Evolutionary conservation across 306 rosid genomes (phyloP).

Genomic region (Senna siamea): DNA sequence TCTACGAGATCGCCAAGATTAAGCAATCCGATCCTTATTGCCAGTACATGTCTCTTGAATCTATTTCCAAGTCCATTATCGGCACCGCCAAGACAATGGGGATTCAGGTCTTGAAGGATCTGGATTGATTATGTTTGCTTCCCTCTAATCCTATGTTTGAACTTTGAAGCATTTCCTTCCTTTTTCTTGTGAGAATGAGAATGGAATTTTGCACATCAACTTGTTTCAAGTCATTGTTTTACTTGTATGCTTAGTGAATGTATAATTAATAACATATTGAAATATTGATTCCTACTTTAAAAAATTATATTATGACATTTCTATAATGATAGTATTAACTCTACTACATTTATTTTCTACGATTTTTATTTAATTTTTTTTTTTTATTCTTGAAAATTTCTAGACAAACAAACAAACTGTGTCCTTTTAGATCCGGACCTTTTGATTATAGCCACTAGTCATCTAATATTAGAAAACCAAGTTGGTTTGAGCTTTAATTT

Average conservation of each 20-base stretch:
- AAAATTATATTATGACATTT: too few relatives aligned
- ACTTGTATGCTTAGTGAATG: neutral
- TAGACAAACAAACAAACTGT: neutral
- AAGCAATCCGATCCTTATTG: constrained; percentile 78
- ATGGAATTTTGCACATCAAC: neutral
- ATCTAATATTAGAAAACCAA: constrained; percentile 35
- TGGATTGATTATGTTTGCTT: constrained; percentile 40
- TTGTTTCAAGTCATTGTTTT: neutral
- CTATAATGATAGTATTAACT: too few relatives aligned
- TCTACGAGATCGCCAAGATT: constrained; percentile 77
- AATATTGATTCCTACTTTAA: neutral
- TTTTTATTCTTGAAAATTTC: neutral
- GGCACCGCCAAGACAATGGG: constrained; percentile 87
- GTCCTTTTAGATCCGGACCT: constrained; percentile 5
- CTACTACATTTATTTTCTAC: too few relatives aligned
- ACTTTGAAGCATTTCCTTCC: neutral
- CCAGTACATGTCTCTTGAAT: constrained; percentile 62
- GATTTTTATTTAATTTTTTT: neutral
- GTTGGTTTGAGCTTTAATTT: neutral
- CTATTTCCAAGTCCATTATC: constrained; percentile 72
- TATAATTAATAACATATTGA: neutral
- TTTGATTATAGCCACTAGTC: constrained; percentile 14
- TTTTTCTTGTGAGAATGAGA: neutral
- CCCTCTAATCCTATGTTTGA: neutral
- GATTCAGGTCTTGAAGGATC: constrained; percentile 71